Base-by-base conservation (phyloP, 192 early-diverging fungal genomes). In the Glomus cerebriforme region DNA sequence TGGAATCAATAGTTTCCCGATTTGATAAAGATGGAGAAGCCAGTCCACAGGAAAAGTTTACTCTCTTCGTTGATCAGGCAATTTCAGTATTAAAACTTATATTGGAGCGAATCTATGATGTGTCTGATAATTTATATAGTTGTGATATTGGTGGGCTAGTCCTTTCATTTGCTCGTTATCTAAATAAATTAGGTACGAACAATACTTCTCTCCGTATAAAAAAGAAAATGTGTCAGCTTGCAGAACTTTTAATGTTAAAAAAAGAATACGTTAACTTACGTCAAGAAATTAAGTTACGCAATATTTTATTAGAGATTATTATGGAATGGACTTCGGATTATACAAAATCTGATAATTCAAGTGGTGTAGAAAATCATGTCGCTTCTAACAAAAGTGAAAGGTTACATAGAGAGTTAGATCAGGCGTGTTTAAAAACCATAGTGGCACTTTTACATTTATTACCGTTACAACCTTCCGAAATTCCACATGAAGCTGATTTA, bases 361-460 rank as follows among this genome's bases (percentile, higher is more conserved):
- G 78, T 32, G 80, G 81, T 60, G 67, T 81, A 12, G 82, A 85
- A 60, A 39, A 24, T 32, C 7, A 37, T 39, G 3, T 1, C 32
- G 83, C 84, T 47, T 69, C 82, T 6, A 73, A 79, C 13, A 82
- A 84, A 62, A 88, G 88, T 65, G 87, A 85, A 70, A 92, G 92
- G 64, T 79, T 95, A 27, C 91, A 92, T 54, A 82, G 89, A 37
- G 94, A 96, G 75, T 81, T 95, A 27, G 94, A 96, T 84, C 79
- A 91, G 69, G 92, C 90, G n/a, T 92, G 91, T 59, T 87, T 96
- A 82, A 93, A 93, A 75, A 92, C 94, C 0, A 88, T 95, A 49
- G 92, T 92, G 4, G 81, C 84, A 9, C 83, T 96, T 5, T 71
- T 96, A 24, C 85, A 88, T 69, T 88, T 89, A 65, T 80, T 96